A percentile compares a stretch with the other conserved stretches of the same genome.
Conservation (phyloP, 345 rosid species). For the Salix exigua region DNA sequence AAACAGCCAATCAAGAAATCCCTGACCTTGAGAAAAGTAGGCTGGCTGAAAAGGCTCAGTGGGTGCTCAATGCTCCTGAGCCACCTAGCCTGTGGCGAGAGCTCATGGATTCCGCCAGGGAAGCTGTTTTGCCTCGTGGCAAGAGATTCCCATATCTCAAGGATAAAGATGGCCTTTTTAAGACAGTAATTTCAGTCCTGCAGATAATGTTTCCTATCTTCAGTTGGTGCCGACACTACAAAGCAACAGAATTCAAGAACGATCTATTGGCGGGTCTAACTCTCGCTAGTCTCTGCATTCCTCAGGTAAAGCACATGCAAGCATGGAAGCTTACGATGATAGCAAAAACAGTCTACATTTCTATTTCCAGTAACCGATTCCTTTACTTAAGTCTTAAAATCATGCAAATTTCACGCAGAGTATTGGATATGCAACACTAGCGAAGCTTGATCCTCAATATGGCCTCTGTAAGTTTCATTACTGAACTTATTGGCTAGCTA, state of each 20-base stretch:
- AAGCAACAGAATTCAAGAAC: slow-evolving; percentile 51
- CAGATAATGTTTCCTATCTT: slow-evolving; percentile 61
- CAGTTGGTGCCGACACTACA: slow-evolving; percentile 58
- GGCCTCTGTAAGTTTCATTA: slow-evolving; percentile 72
- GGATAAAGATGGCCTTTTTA: slow-evolving; percentile 27
- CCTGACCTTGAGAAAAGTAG: slow-evolving; percentile 40
- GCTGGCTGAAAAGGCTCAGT: slow-evolving; percentile 36
- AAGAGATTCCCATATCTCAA: slow-evolving; percentile 31
- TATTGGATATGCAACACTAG: slow-evolving; percentile 90
- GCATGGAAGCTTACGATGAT: not conserved
- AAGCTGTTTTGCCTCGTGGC: slow-evolving; percentile 30
- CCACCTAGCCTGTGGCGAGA: slow-evolving; percentile 64
- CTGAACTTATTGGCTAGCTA: not conserved
- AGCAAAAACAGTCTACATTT: not conserved
- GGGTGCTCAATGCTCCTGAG: slow-evolving; percentile 67
- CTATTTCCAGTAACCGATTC: not conserved
- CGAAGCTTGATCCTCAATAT: slow-evolving; percentile 89
- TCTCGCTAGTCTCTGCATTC: slow-evolving; percentile 95
- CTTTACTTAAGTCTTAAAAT: not conserved
- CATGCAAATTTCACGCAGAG: slow-evolving; percentile 39
- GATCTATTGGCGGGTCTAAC: slow-evolving; percentile 87
- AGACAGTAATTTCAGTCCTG: slow-evolving; percentile 31
- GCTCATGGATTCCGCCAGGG: slow-evolving; percentile 37
- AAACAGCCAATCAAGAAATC: slow-evolving; percentile 25
- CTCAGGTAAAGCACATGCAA: slow-evolving; percentile 51